Evolutionary conservation across 2,329 filamentous ascomycete species (phyloP).

Genomic region (Pseudohalonectria lignicola): DNA sequence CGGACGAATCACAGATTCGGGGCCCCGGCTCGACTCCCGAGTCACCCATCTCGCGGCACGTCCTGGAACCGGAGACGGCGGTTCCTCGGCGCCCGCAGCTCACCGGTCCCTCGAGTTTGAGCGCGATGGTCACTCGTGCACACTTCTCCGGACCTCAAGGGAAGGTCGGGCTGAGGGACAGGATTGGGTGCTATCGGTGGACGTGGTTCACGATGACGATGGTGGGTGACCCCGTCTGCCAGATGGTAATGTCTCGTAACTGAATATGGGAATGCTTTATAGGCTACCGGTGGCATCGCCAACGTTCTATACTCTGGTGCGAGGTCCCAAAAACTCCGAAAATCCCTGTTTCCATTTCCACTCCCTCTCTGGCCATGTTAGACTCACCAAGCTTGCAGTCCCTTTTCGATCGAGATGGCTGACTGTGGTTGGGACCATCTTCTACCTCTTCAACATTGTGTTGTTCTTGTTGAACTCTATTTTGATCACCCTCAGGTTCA

Average conservation of each 20-base stretch:
- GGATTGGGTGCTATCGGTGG: constrained; percentile 1
- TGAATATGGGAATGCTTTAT: background rate
- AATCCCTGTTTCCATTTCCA: background rate
- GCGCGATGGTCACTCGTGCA: background rate
- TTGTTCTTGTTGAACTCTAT: constrained; percentile 42
- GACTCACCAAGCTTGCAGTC: no score
- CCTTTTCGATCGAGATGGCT: background rate
- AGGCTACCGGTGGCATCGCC: constrained; percentile 2
- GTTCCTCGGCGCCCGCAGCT: no score
- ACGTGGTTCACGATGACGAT: constrained; percentile 4
- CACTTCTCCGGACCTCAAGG: background rate
- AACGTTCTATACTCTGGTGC: background rate
- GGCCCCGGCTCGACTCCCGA: no score
- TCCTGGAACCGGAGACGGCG: no score
- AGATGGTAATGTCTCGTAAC: no score
- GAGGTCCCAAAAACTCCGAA: background rate
- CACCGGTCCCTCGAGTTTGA: background rate
- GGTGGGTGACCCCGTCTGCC: background rate
- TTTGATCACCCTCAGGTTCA: constrained; percentile 59
- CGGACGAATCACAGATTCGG: no score
- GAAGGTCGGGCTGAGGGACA: constrained; percentile 1
- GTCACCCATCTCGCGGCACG: no score
- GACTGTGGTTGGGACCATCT: background rate
- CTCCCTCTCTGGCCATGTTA: no score
- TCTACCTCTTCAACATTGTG: constrained; percentile 1